These are phyloP conservation scores for Cordyceps militaris DNA, from an alignment of 2,329 filamentous ascomycete species.

Conservation along the genomic window DNA sequence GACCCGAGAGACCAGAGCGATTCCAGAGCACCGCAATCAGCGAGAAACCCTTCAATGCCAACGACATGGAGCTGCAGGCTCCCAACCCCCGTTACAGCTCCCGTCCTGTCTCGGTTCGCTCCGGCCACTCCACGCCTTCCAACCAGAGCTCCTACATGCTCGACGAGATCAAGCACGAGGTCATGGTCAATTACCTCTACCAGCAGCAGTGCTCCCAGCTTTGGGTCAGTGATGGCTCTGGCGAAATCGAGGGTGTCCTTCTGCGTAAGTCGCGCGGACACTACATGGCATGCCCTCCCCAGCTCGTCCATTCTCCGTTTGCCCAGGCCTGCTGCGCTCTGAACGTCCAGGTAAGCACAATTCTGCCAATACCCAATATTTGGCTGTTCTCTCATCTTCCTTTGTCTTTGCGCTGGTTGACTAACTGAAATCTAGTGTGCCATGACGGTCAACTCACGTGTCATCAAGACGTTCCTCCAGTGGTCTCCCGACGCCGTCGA, in stretches of 20 bases:
- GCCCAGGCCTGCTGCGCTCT: conserved; percentile 59
- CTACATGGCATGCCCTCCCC: conserved; percentile 67
- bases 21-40: conserved; percentile 23
- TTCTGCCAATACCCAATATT: background rate
- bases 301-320: conserved; percentile 55
- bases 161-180: conserved; percentile 71
- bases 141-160: conserved; percentile 48
- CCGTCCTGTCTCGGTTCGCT: conserved; percentile 43
- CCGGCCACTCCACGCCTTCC: conserved; percentile 35
- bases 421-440: conserved; percentile 47
- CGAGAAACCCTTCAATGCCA: conserved; percentile 32
- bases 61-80: conserved; percentile 42
- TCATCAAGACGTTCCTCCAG: conserved; percentile 70
- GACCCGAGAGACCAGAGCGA: conserved; percentile 16
- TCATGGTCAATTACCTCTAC: conserved; percentile 78
- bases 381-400: background rate
- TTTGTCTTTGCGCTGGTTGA: background rate
- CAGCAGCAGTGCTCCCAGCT: conserved; percentile 70
- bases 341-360: conserved; percentile 56
- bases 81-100: conserved; percentile 42
- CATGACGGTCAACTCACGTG: conserved; percentile 73
- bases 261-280: conserved; percentile 59
- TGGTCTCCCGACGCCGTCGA: conserved; percentile 67
- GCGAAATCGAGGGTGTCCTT: conserved; percentile 64
- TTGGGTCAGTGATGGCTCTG: conserved; percentile 65